Conservation (phyloP, 371 early-diverging fungal genomes). For the Batkoa obscura region DNA sequence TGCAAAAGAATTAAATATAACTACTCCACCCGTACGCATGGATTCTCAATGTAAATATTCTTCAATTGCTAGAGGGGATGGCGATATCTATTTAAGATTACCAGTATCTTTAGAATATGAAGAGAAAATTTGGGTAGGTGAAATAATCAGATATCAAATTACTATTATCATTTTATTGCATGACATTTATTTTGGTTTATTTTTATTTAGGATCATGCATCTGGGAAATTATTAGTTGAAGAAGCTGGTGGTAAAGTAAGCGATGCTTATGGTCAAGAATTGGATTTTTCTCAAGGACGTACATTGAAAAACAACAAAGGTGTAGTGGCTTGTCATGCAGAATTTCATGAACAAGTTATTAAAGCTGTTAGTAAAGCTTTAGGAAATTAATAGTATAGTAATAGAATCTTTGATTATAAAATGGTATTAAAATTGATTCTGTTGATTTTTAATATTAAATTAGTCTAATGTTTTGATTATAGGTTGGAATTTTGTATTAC, state of each 20-base stretch:
- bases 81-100: conserved; percentile 75
- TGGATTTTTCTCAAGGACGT: conserved; percentile 80
- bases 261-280: conserved; percentile 60
- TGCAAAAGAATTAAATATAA: conserved; percentile 49
- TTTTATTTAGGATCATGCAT: conserved; percentile 69
- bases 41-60: conserved; percentile 92
- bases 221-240: conserved; percentile 65
- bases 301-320: conserved; percentile 70
- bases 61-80: conserved; percentile 70
- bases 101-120: conserved; percentile 59
- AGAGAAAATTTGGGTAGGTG: conserved; percentile 87
- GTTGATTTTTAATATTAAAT: too few species aligned
- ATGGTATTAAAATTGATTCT: too few species aligned
- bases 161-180: not conserved
- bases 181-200: not conserved
- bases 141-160: conserved; percentile 1
- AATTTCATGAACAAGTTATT: conserved; percentile 38
- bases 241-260: conserved; percentile 91
- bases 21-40: conserved; percentile 60
- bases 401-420: too few species aligned
- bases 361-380: conserved; percentile 42
- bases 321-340: conserved; percentile 58
- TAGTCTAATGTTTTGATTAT: too few species aligned
- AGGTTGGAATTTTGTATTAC: too few species aligned
- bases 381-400: not conserved